A percentile compares a stretch with the other conserved stretches of the same genome.
These are phyloP conservation scores for Globisporangium polare DNA, from an alignment of 352 stramenopile species.

Conservation along the genomic window DNA sequence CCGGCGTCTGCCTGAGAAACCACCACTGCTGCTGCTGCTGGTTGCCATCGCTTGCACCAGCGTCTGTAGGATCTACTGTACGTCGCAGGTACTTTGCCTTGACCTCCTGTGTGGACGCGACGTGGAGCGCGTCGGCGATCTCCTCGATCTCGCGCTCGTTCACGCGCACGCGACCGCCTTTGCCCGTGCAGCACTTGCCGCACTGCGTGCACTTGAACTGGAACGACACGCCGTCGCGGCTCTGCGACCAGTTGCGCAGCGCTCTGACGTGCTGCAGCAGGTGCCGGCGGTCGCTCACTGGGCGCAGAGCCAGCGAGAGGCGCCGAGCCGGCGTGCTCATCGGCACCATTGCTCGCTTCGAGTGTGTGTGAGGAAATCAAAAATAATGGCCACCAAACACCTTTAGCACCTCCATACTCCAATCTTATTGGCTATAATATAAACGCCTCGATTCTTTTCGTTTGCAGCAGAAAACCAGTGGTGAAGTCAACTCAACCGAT, in stretches of 20 bases:
- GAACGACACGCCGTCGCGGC: constrained; percentile 34
- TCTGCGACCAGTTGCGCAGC: constrained; percentile 34
- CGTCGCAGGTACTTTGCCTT: constrained; percentile 30
- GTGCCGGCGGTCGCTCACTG: neutral
- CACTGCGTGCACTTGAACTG: constrained; percentile 71
- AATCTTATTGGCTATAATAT: neutral
- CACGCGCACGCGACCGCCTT: constrained; percentile 59
- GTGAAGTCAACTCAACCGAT: neutral
- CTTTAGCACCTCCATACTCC: neutral
- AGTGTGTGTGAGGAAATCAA: neutral
- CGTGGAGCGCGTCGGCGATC: constrained; percentile 29
- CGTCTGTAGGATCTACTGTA: neutral
- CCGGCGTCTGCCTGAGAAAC: constrained; percentile 39
- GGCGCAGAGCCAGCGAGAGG: neutral
- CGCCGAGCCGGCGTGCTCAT: neutral
- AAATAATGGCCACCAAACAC: neutral
- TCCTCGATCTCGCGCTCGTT: constrained; percentile 54
- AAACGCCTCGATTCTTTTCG: no score
- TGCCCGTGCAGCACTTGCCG: constrained; percentile 76
- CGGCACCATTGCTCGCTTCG: neutral
- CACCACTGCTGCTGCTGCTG: constrained; percentile 26
- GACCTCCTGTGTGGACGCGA: constrained; percentile 28
- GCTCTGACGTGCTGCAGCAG: neutral
- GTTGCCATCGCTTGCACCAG: neutral
- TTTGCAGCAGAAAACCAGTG: no score